Evolutionary conservation across 768 basidiomycete species (phyloP).

Genomic region (Tricholoma matsutake): DNA sequence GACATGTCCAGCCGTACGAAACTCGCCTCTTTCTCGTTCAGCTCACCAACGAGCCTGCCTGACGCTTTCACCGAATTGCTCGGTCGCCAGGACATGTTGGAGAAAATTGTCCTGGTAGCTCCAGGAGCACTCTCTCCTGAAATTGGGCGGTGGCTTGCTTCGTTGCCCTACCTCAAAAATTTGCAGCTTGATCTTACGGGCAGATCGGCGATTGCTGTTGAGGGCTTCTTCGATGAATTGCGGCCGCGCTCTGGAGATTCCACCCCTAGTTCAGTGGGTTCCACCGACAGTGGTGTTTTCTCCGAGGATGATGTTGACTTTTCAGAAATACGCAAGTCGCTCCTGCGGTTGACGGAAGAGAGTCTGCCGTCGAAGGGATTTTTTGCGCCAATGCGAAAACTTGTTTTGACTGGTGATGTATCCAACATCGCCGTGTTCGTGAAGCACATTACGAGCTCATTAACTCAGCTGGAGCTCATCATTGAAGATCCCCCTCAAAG

Average conservation of each 20-base stretch:
- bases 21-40: constrained; percentile 67
- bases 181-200: constrained; percentile 73
- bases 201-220: constrained; percentile 64
- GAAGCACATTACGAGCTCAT: constrained; percentile 60
- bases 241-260: constrained; percentile 61
- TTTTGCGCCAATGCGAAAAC: constrained; percentile 54
- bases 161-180: constrained; percentile 56
- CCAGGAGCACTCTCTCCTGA: constrained; percentile 71
- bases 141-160: constrained; percentile 73
- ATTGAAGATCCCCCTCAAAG: constrained; percentile 78
- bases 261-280: constrained; percentile 64
- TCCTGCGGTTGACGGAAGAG: constrained; percentile 61
- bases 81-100: constrained; percentile 52
- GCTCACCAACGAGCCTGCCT: constrained; percentile 65
- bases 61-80: constrained; percentile 69
- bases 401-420: constrained; percentile 69
- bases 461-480: constrained; percentile 67
- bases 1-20: constrained; percentile 62
- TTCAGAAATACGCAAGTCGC: constrained; percentile 68
- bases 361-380: constrained; percentile 46
- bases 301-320: constrained; percentile 78
- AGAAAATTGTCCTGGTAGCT: constrained; percentile 63
- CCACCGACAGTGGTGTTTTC: constrained; percentile 76
- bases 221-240: constrained; percentile 77
- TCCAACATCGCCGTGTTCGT: constrained; percentile 71